Percentiles rank a stretch among this genome's conserved stretches.
Conservation (phyloP, 2,329 filamentous ascomycete species). For the Kalaharituber pfeilii region DNA sequence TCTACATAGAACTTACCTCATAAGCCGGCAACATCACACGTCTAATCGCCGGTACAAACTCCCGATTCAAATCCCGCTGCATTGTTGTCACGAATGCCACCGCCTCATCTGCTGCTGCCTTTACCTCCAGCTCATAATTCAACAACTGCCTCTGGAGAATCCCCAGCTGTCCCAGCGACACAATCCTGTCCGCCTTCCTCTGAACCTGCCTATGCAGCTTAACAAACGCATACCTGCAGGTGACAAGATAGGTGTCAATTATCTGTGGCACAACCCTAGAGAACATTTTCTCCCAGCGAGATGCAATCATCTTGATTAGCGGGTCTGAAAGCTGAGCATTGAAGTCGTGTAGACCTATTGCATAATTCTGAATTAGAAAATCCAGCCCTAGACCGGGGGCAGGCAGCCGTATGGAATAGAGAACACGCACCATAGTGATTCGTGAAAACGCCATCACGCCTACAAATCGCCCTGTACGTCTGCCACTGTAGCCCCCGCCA, state of each 20-base stretch:
- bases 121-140: conserved; percentile 42
- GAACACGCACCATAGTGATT: too few species aligned
- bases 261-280: conserved; percentile 2
- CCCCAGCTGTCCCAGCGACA: conserved; percentile 6
- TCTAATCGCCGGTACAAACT: conserved; percentile 7
- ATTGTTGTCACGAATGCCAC: conserved; percentile 33
- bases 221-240: conserved; percentile 6
- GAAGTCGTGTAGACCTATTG: conserved; percentile 21
- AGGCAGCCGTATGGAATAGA: too few species aligned
- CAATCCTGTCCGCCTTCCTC: conserved; percentile 5
- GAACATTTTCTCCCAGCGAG: conserved; percentile 9
- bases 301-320: conserved; percentile 8
- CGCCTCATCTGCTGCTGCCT: conserved; percentile 39
- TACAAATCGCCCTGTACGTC: conserved; percentile 41
- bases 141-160: conserved; percentile 21
- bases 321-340: conserved; percentile 20
- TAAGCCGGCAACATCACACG: conserved; percentile 9
- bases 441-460: conserved; percentile 35
- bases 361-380: too few species aligned
- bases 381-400: too few species aligned
- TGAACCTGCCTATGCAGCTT: conserved; percentile 9
- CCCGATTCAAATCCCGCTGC: conserved; percentile 13
- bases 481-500: conserved; percentile 33
- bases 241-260: conserved; percentile 2
- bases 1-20: too few species aligned